Base-by-base conservation (phyloP, 768 basidiomycete genomes). In the Trametes cingulata region DNA sequence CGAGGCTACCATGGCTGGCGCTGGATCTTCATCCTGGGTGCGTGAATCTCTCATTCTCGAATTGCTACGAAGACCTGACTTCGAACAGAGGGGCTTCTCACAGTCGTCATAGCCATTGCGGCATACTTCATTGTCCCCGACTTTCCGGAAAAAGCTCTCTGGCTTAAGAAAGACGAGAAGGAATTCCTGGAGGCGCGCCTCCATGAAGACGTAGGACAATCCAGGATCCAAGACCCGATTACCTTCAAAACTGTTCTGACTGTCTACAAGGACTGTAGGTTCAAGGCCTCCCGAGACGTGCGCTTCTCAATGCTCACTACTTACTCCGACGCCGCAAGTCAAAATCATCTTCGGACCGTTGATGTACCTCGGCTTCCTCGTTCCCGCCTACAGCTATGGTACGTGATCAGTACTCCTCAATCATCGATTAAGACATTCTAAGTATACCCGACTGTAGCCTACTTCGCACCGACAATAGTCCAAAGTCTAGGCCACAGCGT, bases 81-180 rank as follows among this genome's bases (percentile, higher is more conserved):
- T 36, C n/a, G n/a, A 15, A 7, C n/a, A 71, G 75, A 77, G 67
- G 78, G 78, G 2, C 27, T 71, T 2, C 60, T 74, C 46, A 79
- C 78, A 3, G 67, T 68, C 19, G 64, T 76, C 3, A 65, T 73
- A 39, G 74, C 72, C 6, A 35, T 71, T 37, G 40, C 66, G 15
- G 63, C 72, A n/a, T 75, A 64, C 70, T 75, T 74, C 66, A 40
- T 74, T 48, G 66, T 78, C 45, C 72, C 77, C 1, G 68, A 72
- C 48, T 70, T 72, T 55, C 74, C 75, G 0, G 66, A 69, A 37
- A 68, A 70, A 14, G 72, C 67, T 2, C 62, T 62, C 39, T 78
- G 75, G 72, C 67, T 79, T 40, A 70, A 60, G 0, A 15, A 52
- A 0, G 69, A 66, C 5, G 73, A 73, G 60, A 65, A 65, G 51